Base-by-base conservation (phyloP, 495 filamentous ascomycete genomes). In the Copromyces sp. region DNA sequence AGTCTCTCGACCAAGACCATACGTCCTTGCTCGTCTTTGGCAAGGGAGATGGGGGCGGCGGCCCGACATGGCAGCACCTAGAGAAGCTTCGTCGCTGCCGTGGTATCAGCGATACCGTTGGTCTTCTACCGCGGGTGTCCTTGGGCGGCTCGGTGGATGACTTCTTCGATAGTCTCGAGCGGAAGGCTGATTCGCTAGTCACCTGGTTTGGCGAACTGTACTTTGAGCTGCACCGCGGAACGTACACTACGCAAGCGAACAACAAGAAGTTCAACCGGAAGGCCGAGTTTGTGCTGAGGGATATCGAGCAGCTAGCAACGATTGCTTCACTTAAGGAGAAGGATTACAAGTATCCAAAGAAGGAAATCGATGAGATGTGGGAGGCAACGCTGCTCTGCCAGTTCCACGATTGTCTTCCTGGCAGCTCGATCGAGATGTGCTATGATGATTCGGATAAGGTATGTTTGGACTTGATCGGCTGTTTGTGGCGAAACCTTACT, bases 191-290 rank as follows among this genome's bases (percentile, higher is more conserved):
- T 1, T 85, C 93, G n/a, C 90, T 97, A 45, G 91, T 92, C 38
- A 98, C 95, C 0, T 99, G 95, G 95, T 97, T 97, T 78, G 95
- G 95, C 38, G 95, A 99, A 83, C 88, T 99, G 29, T 99, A 99
- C 80, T 95, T 99, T 77, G 95, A 99, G 81, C 87, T 98, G 35
- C 95, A 99, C 78, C 91, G 95, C 69, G 95, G 95, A 69, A 97
- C 94, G 9, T 98, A 98, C 82, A 99, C 95, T 1, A 97, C 95
- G 0, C 95, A 99, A 79, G 92, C 94, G 59, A 97, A 97, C 81
- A 99, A 97, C 83, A 99, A 99, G 82, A 88, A 89, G 71, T 94
- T 95, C 82, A 99, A 99, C 78, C 88, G 95, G 69, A 91, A 89
- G 75, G 85, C 93, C 0, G 95, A 99, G 79, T 88, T 91, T 68